Conservation (phyloP, 2,329 filamentous ascomycete genomes). For the Spiromastix sp. region DNA sequence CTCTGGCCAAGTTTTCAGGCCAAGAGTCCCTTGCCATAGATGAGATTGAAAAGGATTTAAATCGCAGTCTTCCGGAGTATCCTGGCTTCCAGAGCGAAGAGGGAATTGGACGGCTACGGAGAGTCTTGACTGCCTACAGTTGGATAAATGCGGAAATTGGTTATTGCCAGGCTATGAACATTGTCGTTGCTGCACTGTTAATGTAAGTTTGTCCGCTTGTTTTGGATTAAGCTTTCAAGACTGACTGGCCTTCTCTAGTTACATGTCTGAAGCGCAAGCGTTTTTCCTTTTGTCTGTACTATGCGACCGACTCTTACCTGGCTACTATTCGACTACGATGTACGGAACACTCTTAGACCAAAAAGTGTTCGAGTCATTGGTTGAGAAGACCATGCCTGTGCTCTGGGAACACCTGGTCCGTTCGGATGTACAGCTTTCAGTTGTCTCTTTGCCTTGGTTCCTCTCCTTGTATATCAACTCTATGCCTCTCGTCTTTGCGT, state of each 20-base stretch:
- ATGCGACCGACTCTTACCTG: constrained; percentile 85
- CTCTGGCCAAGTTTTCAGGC: constrained; percentile 70
- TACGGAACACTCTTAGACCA: constrained; percentile 95
- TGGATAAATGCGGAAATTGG: constrained; percentile 94
- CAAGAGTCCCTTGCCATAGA: constrained; percentile 90
- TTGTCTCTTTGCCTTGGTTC: constrained; percentile 96
- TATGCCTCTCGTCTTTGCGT: constrained; percentile 96
- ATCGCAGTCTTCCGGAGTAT: constrained; percentile 92
- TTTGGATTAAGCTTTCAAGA: background rate
- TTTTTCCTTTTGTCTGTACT: constrained; percentile 88
- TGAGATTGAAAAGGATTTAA: constrained; percentile 97
- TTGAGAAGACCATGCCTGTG: constrained; percentile 98
- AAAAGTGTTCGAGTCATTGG: constrained; percentile 91
- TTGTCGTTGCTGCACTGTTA: constrained; percentile 90
- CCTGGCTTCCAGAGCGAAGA: constrained; percentile 95
- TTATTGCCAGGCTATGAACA: constrained; percentile 99
- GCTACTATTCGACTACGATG: constrained; percentile 98
- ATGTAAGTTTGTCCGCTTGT: constrained; percentile 47
- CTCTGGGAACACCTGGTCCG: constrained; percentile 97
- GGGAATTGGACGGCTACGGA: constrained; percentile 77
- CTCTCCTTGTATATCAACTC: constrained; percentile 98
- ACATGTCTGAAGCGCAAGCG: constrained; percentile 92
- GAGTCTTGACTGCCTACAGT: constrained; percentile 92
- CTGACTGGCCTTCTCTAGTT: constrained; percentile 37
- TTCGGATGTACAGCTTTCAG: constrained; percentile 91